These are phyloP conservation scores for Capniomyces stellatus DNA, from an alignment of 371 early-diverging fungal genomes.

Conservation along the genomic window DNA sequence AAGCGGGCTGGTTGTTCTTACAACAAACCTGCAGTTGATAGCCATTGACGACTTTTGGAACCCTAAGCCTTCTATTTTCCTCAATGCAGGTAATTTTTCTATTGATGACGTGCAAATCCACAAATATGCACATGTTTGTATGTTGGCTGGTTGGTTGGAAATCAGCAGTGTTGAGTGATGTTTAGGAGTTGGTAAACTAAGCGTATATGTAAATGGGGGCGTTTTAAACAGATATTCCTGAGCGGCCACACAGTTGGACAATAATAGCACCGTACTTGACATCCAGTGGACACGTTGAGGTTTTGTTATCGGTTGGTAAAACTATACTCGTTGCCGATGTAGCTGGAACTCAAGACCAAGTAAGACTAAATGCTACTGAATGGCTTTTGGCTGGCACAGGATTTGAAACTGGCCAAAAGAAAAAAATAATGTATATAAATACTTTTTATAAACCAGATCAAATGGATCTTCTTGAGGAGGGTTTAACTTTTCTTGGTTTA, in stretches of 20 bases:
- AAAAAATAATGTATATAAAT: too few species aligned
- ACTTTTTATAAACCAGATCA: too few species aligned
- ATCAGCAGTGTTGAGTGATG: not conserved
- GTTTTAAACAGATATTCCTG: constrained; percentile 29
- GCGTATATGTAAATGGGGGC: not conserved
- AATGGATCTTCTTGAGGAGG: too few species aligned
- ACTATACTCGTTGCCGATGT: constrained; percentile 71
- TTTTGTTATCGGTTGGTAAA: constrained; percentile 52
- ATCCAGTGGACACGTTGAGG: constrained; percentile 75
- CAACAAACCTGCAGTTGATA: constrained; percentile 58
- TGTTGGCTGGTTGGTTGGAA: too few species aligned
- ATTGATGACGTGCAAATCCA: too few species aligned
- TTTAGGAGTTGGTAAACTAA: not conserved
- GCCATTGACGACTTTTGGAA: constrained; percentile 65
- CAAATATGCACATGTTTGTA: too few species aligned
- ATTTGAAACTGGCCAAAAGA: too few species aligned
- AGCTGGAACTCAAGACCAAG: constrained; percentile 66
- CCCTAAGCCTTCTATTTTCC: constrained; percentile 59
- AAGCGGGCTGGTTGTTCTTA: constrained; percentile 74
- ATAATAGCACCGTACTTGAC: constrained; percentile 76
- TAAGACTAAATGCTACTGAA: constrained; percentile 10
- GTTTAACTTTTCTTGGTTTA: not conserved
- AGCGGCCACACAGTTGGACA: constrained; percentile 66
- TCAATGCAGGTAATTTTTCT: constrained; percentile 40
- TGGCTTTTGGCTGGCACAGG: too few species aligned